phyloP scores from a whole-genome alignment of 768 basidiomycete genomes.

The Hypholoma sublateritium region DNA sequence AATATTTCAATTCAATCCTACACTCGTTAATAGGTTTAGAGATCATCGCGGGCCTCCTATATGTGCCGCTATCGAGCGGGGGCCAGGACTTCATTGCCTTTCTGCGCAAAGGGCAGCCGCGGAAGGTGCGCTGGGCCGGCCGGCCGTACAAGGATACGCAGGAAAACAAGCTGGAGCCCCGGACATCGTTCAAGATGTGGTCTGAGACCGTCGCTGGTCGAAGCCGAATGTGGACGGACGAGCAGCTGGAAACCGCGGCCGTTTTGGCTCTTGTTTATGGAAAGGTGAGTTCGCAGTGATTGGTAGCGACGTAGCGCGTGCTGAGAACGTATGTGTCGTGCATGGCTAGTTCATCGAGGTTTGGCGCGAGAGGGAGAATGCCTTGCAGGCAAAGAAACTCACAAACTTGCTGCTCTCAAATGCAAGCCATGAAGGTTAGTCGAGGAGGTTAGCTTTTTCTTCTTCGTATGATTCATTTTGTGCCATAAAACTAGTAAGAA shows the following conservation, averaged over 20 bases:
- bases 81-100: slow-evolving; percentile 84
- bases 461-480: not conserved
- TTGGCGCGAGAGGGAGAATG: slow-evolving; percentile 80
- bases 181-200: slow-evolving; percentile 82
- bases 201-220: slow-evolving; percentile 70
- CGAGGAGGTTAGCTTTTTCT: not conserved
- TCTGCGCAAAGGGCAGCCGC: slow-evolving; percentile 70
- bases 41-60: slow-evolving; percentile 71
- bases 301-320: not conserved
- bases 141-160: slow-evolving; percentile 53
- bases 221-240: slow-evolving; percentile 75
- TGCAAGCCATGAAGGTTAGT: slow-evolving; percentile 76
- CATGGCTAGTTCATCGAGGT: slow-evolving; percentile 75
- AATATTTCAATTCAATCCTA: not conserved
- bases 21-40: slow-evolving; percentile 41
- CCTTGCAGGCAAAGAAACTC: slow-evolving; percentile 67
- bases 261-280: slow-evolving; percentile 80
- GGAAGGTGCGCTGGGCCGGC: slow-evolving; percentile 79
- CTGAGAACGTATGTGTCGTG: not conserved
- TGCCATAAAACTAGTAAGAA: slow-evolving; percentile 56
- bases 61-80: slow-evolving; percentile 68
- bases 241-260: slow-evolving; percentile 80
- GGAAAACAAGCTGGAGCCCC: slow-evolving; percentile 55
- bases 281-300: slow-evolving; percentile 39
- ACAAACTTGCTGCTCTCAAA: slow-evolving; percentile 77